These are phyloP conservation scores for Durotheca rogersii DNA, from an alignment of 495 filamentous ascomycete genomes.

Conservation along the genomic window DNA sequence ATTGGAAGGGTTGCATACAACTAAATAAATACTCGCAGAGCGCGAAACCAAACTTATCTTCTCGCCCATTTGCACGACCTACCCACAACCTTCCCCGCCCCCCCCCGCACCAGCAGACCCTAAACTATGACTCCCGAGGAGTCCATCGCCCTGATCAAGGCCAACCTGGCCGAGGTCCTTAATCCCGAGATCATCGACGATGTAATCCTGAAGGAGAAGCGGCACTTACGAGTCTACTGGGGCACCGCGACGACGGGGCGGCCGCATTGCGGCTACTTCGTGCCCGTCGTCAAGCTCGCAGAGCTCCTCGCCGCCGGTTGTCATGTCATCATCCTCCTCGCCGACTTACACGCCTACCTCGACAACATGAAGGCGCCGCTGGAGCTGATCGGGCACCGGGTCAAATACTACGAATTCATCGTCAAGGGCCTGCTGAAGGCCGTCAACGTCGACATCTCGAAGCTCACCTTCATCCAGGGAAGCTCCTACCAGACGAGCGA, in stretches of 20 bases:
- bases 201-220: conserved; percentile 65
- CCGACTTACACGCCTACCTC: conserved; percentile 78
- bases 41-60: no score
- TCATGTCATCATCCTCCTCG: conserved; percentile 75
- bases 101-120: not conserved
- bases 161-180: conserved; percentile 81
- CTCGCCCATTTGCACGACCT: no score
- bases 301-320: conserved; percentile 85
- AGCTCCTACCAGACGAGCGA: conserved; percentile 74
- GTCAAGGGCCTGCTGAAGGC: conserved; percentile 68
- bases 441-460: conserved; percentile 71
- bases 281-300: conserved; percentile 82
- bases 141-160: conserved; percentile 68
- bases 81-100: not conserved
- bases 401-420: conserved; percentile 67
- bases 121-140: conserved; percentile 33
- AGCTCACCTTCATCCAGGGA: conserved; percentile 81
- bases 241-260: conserved; percentile 81
- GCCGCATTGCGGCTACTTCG: conserved; percentile 84
- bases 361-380: conserved; percentile 84
- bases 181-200: conserved; percentile 83
- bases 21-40: no score
- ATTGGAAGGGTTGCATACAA: no score
- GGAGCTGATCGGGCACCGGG: conserved; percentile 79
- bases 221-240: conserved; percentile 80